Evolutionary conservation across 768 basidiomycete genomes (phyloP).

Genomic region (Candolleomyces efflorescens): DNA sequence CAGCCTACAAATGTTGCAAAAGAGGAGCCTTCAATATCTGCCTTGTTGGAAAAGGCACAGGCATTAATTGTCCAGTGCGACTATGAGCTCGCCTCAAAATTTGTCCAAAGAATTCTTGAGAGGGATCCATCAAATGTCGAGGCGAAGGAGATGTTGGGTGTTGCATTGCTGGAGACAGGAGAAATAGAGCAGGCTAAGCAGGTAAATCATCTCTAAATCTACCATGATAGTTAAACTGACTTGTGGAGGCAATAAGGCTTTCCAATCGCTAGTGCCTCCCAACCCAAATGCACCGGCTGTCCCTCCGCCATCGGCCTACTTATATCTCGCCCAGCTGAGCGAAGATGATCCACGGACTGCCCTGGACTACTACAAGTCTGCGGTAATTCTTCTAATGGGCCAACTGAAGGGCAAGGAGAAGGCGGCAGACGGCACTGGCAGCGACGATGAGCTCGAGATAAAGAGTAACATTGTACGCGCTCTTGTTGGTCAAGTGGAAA

Average conservation of each 20-base stretch:
- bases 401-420: conserved; percentile 76
- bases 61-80: conserved; percentile 80
- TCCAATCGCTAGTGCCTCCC: conserved; percentile 57
- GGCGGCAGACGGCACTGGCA: conserved; percentile 32
- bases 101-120: conserved; percentile 64
- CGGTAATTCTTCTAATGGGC: conserved; percentile 61
- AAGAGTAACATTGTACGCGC: conserved; percentile 71
- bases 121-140: conserved; percentile 58
- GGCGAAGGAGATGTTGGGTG: conserved; percentile 78
- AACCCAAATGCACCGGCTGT: conserved; percentile 52
- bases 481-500: conserved; percentile 85
- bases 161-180: conserved; percentile 74
- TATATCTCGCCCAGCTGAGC: conserved; percentile 84
- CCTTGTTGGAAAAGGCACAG: conserved; percentile 75
- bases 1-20: conserved; percentile 17
- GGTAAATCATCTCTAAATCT: conserved; percentile 32
- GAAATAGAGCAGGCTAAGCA: conserved; percentile 67
- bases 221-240: background rate
- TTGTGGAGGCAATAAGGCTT: conserved; percentile 42
- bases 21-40: conserved; percentile 38
- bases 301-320: conserved; percentile 75
- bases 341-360: conserved; percentile 74
- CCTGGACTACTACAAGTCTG: conserved; percentile 74
- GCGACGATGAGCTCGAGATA: conserved; percentile 53
- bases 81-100: conserved; percentile 74